Evolutionary conservation across 2,329 filamentous ascomycete genomes (phyloP).

Genomic region (Epicoccum sorghinum): DNA sequence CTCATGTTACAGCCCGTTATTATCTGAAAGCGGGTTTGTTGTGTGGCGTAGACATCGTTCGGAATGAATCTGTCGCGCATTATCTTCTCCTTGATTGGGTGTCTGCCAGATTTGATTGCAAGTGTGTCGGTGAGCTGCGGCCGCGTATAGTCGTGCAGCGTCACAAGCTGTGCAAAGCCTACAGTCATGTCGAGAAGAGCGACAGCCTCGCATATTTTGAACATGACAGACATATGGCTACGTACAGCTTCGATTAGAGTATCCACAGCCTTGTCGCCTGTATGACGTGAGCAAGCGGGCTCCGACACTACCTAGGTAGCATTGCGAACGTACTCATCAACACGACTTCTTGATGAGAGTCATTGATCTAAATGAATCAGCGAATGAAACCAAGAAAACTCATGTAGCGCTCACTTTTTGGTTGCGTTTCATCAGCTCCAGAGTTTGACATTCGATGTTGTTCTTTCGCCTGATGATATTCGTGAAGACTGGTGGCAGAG

Average conservation of each 20-base stretch:
- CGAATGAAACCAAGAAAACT: neutral
- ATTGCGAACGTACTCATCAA: conserved; percentile 64
- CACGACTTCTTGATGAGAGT: conserved; percentile 83
- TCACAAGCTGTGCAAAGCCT: conserved; percentile 65
- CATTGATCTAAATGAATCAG: conserved; percentile 67
- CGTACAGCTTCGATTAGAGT: conserved; percentile 75
- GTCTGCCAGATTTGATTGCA: conserved; percentile 74
- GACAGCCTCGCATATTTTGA: conserved; percentile 84
- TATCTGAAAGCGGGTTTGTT: conserved; percentile 84
- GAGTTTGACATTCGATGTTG: conserved; percentile 84
- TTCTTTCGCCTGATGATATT: conserved; percentile 76
- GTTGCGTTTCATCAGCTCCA: conserved; percentile 81
- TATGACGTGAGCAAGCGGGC: conserved; percentile 5
- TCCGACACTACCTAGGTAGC: too few relatives aligned
- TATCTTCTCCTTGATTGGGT: conserved; percentile 79
- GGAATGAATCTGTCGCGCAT: conserved; percentile 75
- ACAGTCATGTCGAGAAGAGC: conserved; percentile 80
- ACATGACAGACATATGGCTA: conserved; percentile 72
- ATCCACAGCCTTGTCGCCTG: conserved; percentile 72
- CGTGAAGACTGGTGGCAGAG: conserved; percentile 73
- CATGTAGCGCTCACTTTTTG: conserved; percentile 42
- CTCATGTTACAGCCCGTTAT: conserved; percentile 99
- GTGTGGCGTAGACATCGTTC: conserved; percentile 86
- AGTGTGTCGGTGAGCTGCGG: conserved; percentile 73
- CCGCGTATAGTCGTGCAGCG: conserved; percentile 66